Evolutionary conservation across 2,329 filamentous ascomycete species (phyloP), one percentile per base, ranked within the genome.

Genomic region (Stachybotrys echinatus): DNA sequence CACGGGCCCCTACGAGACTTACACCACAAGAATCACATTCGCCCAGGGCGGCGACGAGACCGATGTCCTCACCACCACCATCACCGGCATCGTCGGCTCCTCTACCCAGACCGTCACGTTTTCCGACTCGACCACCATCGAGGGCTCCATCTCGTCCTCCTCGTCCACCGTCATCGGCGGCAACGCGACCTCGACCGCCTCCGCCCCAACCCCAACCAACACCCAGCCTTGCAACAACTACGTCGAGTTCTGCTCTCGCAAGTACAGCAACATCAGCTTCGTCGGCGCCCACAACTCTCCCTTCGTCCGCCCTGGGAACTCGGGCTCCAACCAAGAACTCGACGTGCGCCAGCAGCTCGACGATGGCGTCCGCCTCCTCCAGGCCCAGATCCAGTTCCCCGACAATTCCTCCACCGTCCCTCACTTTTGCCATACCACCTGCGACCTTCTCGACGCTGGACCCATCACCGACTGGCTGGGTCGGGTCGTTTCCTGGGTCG

Each of bases 351-450:
- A 77, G 31, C 90, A 95, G 70, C 75, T 95, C 53, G 80, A 94
- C 62, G 89, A 95, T 61, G 89, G 89, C 23, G 71, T 88, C 37
- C 81, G 83, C 21, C 77, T 85, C 55, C 64, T 85, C 27, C 82
- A 85, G 61, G 82, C 69, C 3, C 82, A 85, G 64, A 84, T 85
- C 48, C 82, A 84, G 52, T 84, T 73, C 66, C 75, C 77, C 1
- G 58, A 55, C 20, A 75, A 79, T 56, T 75, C 79, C 56, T 70
- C 65, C 37, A 73, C 72, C 2, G 69, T 65, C 22, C 80, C 80
- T 43, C 87, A 89, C 67, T 89, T 94, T 60, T 96, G 92, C 68
- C 92, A 96, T 66, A 89, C 88, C 1, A 84, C 80, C 43, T 96
- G 92, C 69, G 81, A 90, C 56, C 73, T 96, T 3, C 79, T 96